Conservation (phyloP, 345 rosid genomes). For the Limnanthes douglasii region DNA sequence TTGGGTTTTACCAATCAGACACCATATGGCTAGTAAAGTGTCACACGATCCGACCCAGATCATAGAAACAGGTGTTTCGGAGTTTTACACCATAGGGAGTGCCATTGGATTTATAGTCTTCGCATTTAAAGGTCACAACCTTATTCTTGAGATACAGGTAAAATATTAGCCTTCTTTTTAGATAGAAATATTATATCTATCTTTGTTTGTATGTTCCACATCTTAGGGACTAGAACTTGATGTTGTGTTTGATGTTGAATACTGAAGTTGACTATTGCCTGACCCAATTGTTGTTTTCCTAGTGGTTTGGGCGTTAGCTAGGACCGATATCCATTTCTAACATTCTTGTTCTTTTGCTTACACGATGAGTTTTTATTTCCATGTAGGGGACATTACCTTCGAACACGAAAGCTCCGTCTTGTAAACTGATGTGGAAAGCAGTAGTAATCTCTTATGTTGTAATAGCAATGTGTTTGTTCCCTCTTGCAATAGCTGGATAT, state of each 20-base stretch:
- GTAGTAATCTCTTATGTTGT: slow-evolving; percentile 32
- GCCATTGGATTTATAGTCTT: slow-evolving; percentile 57
- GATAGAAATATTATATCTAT: not conserved
- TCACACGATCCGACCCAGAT: slow-evolving; percentile 19
- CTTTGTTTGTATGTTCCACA: not conserved
- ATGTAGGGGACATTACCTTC: slow-evolving; percentile 70
- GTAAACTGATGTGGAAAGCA: slow-evolving; percentile 64
- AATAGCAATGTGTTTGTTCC: slow-evolving; percentile 39
- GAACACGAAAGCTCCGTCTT: slow-evolving; percentile 50
- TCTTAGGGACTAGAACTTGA: not conserved
- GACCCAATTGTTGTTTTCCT: too few relatives aligned
- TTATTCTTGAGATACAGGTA: slow-evolving; percentile 68
- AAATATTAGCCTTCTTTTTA: not conserved
- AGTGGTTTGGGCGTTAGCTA: too few relatives aligned
- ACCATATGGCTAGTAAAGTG: slow-evolving; percentile 20
- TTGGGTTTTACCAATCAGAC: slow-evolving; percentile 34
- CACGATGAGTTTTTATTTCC: too few relatives aligned
- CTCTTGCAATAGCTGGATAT: slow-evolving; percentile 42
- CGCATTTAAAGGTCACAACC: slow-evolving; percentile 63
- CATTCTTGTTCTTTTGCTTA: too few relatives aligned
- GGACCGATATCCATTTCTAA: too few relatives aligned
- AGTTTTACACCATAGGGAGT: slow-evolving; percentile 22
- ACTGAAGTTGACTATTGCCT: too few relatives aligned
- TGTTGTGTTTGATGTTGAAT: not conserved
- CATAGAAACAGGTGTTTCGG: slow-evolving; percentile 6